Base-by-base conservation (phyloP, 2,329 filamentous ascomycete species). In the Thermothelomyces thermophilus region DNA sequence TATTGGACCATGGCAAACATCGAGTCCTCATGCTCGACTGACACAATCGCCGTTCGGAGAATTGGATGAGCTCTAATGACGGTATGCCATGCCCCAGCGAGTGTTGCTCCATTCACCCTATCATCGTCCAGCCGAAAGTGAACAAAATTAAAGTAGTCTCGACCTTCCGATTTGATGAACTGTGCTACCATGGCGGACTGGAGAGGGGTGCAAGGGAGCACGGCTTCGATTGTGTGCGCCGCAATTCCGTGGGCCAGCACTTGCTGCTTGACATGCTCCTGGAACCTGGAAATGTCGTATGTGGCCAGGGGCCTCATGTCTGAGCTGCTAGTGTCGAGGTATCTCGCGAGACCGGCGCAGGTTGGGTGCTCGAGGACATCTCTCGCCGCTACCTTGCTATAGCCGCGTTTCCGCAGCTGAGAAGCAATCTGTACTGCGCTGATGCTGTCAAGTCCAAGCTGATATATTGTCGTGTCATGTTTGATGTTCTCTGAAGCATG, bases 361-460 rank as follows among this genome's bases (percentile, higher is more conserved):
- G 66, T 79, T 0, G 75, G 73, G 49, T 73, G 73, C 59, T 86
- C 82, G 47, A 96, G 76, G 13, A 96, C 81, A 63, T 95, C 87
- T 1, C 81, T 77, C 0, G 86, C 82, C 1, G 81, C 80, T 0
- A 90, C 66, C 1, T 64, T n/a, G n/a, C n/a, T 61, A 34, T 82
- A 70, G 0, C 82, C 82, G 16, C 74, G 60, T 34, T 73, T 76
- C 16, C 84, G 80, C 14, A 96, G 70, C 22, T 75, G 69, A 1
- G 80, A 75, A 0, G 89, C 87, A 9, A 95, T 73, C 61, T 95
- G 90, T 5, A 84, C 76, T 0, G 89, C 87, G 53, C 86, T 90
- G 60, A 97, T 93, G 63, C 90, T 96, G 66, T 96, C 90, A 3
- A 96, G 71, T 0, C 91, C 91, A n/a, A 95, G 77, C 51, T 86